A percentile compares a stretch with the other conserved stretches of the same genome.
Evolutionary conservation across 345 rosid species (phyloP).

Genomic region (Balakata baccata): DNA sequence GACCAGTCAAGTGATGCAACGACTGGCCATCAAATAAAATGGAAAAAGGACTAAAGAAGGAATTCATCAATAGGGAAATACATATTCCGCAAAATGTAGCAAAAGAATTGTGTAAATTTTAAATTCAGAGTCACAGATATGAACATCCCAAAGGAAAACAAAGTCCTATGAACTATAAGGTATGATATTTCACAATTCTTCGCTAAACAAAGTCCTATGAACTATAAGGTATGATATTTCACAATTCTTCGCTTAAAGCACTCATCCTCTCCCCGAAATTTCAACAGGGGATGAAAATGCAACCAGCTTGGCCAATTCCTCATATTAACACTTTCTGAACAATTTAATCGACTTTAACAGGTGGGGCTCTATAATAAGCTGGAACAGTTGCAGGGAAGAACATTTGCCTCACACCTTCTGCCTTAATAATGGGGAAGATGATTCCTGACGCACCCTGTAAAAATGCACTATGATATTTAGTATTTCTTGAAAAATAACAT

Average conservation of each 20-base stretch:
- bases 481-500: neutral
- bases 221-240: neutral
- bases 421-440: conserved; percentile 30
- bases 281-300: neutral
- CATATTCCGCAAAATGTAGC: neutral
- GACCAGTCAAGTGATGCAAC: no score
- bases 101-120: neutral
- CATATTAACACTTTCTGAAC: neutral
- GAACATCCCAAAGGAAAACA: neutral
- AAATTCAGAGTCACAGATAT: neutral
- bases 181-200: conserved; percentile 14
- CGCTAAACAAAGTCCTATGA: neutral
- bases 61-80: neutral
- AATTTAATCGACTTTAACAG: conserved; percentile 2
- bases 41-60: neutral
- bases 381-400: conserved; percentile 33
- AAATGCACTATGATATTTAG: neutral
- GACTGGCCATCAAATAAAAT: neutral
- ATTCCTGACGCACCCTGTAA: conserved; percentile 32
- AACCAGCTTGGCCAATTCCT: neutral
- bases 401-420: conserved; percentile 36
- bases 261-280: neutral
- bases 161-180: neutral
- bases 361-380: conserved; percentile 34
- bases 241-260: conserved; percentile 10